phyloP scores from a whole-genome alignment of 805 yeast species.

The Ogataea kodamae region DNA sequence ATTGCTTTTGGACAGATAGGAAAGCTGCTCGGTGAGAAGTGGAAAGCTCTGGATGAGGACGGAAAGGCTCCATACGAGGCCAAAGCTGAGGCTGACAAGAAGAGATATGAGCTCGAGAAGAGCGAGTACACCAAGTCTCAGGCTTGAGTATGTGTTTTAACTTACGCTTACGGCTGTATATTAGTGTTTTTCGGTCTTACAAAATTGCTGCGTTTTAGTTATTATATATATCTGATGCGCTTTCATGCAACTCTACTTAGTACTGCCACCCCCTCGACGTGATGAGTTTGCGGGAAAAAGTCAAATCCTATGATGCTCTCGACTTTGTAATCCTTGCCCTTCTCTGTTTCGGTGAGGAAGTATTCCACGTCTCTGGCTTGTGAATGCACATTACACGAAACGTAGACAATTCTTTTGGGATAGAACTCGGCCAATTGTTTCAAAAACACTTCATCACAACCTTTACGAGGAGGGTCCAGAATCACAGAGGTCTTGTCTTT shows the following conservation, averaged over 20 bases:
- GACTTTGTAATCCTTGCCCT: constrained; percentile 61
- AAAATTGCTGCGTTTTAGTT: constrained; percentile 6
- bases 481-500: constrained; percentile 78
- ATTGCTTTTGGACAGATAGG: constrained; percentile 95
- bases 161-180: constrained; percentile 18
- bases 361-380: constrained; percentile 93
- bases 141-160: constrained; percentile 12
- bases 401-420: constrained; percentile 88
- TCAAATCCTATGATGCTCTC: constrained; percentile 92
- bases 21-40: constrained; percentile 88
- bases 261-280: constrained; percentile 54
- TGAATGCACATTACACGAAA: constrained; percentile 95
- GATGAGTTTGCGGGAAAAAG: constrained; percentile 72
- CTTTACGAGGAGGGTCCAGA: constrained; percentile 96
- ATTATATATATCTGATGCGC: constrained; percentile 7
- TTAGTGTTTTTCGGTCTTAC: constrained; percentile 13
- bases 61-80: constrained; percentile 88
- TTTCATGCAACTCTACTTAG: constrained; percentile 23
- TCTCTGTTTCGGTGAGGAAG: constrained; percentile 62
- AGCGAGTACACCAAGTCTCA: constrained; percentile 61
- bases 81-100: constrained; percentile 94
- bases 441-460: constrained; percentile 86
- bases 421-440: constrained; percentile 78
- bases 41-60: constrained; percentile 85
- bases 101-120: constrained; percentile 95